Evolutionary conservation across 768 basidiomycete genomes (phyloP).

Genomic region (Termitomyces sp.): DNA sequence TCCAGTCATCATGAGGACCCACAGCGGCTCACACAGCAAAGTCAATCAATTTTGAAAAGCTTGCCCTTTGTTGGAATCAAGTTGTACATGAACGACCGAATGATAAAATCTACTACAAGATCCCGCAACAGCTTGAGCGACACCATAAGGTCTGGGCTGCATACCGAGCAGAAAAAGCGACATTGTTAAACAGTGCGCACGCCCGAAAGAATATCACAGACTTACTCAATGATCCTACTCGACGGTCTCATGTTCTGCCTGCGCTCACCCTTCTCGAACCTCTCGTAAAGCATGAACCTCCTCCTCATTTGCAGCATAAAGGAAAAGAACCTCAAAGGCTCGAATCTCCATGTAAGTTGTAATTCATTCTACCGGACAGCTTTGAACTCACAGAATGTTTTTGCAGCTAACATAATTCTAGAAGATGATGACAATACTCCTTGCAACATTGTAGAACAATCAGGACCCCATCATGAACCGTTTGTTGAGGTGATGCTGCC

Average conservation of each 20-base stretch:
- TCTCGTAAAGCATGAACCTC: too few relatives aligned
- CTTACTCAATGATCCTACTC: neutral
- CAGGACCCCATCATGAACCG: neutral
- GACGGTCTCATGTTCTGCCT: neutral
- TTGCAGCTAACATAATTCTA: neutral
- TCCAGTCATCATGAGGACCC: neutral
- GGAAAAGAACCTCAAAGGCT: neutral
- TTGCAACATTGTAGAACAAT: neutral
- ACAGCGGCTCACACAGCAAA: neutral
- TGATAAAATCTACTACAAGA: neutral
- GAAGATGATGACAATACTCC: neutral
- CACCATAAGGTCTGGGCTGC: neutral
- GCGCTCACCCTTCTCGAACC: neutral
- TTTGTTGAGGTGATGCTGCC: neutral
- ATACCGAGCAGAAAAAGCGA: neutral
- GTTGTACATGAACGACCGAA: neutral
- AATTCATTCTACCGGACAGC: neutral
- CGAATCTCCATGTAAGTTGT: neutral
- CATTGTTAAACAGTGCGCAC: neutral
- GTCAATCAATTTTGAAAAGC: neutral
- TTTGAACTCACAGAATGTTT: neutral
- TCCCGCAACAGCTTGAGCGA: neutral
- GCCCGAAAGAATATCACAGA: neutral
- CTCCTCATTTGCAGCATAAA: neutral
- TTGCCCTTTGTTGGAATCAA: neutral